These are phyloP conservation scores for Olyra latifolia DNA, from an alignment of 176 grass and related monocot genomes.

Conservation along the genomic window DNA sequence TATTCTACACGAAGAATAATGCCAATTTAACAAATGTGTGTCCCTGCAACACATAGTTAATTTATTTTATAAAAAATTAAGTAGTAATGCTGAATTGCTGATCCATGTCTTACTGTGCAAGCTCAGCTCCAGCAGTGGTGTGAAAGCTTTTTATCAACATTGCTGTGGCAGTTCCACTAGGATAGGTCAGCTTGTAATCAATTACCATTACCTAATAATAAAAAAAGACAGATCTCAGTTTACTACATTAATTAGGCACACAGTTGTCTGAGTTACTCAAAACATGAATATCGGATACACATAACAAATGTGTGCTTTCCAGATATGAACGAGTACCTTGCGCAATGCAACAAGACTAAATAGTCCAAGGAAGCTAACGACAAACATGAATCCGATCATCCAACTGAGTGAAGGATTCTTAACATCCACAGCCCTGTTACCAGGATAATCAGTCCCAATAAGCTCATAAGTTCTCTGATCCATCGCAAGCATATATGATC, in stretches of 20 bases:
- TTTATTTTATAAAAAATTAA: neutral
- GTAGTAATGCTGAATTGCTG: neutral
- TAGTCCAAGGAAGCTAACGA: slow-evolving; percentile 83
- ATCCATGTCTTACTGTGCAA: slow-evolving; percentile 47
- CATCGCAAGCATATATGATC: slow-evolving; percentile 89
- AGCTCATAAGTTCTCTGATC: slow-evolving; percentile 87
- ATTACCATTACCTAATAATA: slow-evolving; percentile 61
- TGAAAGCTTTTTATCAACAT: slow-evolving; percentile 69
- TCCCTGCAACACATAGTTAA: neutral
- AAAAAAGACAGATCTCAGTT: neutral
- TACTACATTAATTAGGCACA: neutral
- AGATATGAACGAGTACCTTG: slow-evolving; percentile 50
- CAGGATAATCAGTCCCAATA: slow-evolving; percentile 84
- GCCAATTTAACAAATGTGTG: neutral
- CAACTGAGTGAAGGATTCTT: slow-evolving; percentile 85
- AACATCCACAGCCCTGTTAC: slow-evolving; percentile 86
- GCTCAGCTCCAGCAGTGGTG: slow-evolving; percentile 49
- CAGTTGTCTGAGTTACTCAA: neutral
- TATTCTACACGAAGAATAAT: neutral
- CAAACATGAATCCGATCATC: slow-evolving; percentile 96
- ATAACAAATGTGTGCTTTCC: neutral
- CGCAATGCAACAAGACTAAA: slow-evolving; percentile 89
- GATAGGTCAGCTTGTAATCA: slow-evolving; percentile 67
- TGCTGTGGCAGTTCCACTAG: slow-evolving; percentile 56
- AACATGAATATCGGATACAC: neutral